A percentile compares a stretch with the other conserved stretches of the same genome.
Conservation (phyloP, 306 rosid genomes). For the Medicago ruthenica region DNA sequence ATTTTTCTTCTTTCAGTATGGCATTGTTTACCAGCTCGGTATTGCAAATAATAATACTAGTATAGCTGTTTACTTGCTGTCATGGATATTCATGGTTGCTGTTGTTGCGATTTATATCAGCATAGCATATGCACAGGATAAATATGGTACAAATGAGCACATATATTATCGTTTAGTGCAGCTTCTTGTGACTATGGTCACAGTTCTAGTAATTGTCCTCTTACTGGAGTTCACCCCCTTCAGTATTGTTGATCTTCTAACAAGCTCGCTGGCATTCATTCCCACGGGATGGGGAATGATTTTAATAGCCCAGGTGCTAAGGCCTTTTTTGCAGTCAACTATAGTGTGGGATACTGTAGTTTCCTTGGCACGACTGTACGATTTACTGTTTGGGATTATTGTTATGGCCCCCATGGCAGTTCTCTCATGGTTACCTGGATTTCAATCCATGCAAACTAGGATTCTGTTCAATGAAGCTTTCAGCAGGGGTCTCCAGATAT, state of each 20-base stretch:
- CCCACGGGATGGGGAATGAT: constrained; percentile 98
- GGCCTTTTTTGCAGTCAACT: constrained; percentile 87
- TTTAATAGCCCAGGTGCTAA: constrained; percentile 84
- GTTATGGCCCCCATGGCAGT: constrained; percentile 87
- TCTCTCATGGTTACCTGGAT: constrained; percentile 95
- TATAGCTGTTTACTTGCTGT: constrained; percentile 83
- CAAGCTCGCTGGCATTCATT: constrained; percentile 78
- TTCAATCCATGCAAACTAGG: constrained; percentile 97
- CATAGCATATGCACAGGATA: constrained; percentile 74
- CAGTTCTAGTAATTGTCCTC: constrained; percentile 60
- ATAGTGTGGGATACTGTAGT: constrained; percentile 84
- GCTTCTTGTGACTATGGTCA: constrained; percentile 66
- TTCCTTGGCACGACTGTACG: constrained; percentile 85
- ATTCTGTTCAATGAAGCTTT: constrained; percentile 92
- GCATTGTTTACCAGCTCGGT: constrained; percentile 78
- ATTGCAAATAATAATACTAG: constrained; percentile 49
- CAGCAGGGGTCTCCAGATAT: constrained; percentile 97
- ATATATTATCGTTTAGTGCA: constrained; percentile 83
- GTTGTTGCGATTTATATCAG: constrained; percentile 69
- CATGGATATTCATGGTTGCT: constrained; percentile 81
- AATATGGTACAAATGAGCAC: constrained; percentile 79
- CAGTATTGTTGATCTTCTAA: constrained; percentile 62
- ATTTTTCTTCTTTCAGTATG: constrained; percentile 97
- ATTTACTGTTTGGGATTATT: constrained; percentile 78
- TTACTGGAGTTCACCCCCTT: constrained; percentile 65